Evolutionary conservation across 805 yeast species (phyloP).

Genomic region (Teunomyces lycoperdinae): DNA sequence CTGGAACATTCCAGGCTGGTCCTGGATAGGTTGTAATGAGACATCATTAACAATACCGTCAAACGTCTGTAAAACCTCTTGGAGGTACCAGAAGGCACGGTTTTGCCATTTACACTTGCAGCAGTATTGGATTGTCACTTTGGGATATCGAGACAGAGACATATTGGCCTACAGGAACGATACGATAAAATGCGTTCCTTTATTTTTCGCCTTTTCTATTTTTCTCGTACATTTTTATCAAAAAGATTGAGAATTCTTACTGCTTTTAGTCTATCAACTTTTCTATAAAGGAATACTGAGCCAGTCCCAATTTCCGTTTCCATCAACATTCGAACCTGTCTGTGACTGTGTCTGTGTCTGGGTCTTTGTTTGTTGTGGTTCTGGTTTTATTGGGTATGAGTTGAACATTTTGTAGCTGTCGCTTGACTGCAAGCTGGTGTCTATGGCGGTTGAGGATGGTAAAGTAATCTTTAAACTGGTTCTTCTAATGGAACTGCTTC

Average conservation of each 20-base stretch:
- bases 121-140: conserved; percentile 70
- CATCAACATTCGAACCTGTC: background rate
- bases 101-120: conserved; percentile 86
- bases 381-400: background rate
- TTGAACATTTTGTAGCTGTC: conserved; percentile 2
- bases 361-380: background rate
- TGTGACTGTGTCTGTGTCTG: background rate
- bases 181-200: background rate
- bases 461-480: background rate
- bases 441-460: background rate
- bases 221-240: too few relatives aligned
- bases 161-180: background rate
- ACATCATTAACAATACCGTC: conserved; percentile 48
- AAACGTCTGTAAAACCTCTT: conserved; percentile 83
- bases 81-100: conserved; percentile 84
- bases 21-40: conserved; percentile 21
- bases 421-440: background rate
- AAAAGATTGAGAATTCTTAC: background rate
- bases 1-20: conserved; percentile 21
- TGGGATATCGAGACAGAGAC: conserved; percentile 42
- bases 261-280: background rate
- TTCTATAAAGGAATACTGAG: conserved; percentile 26
- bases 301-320: conserved; percentile 42
- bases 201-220: background rate
- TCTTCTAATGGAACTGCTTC: conserved; percentile 4